Evolutionary conservation across 768 basidiomycete species (phyloP), one percentile per base, ranked within the genome.

Genomic region (Suillus lakei): DNA sequence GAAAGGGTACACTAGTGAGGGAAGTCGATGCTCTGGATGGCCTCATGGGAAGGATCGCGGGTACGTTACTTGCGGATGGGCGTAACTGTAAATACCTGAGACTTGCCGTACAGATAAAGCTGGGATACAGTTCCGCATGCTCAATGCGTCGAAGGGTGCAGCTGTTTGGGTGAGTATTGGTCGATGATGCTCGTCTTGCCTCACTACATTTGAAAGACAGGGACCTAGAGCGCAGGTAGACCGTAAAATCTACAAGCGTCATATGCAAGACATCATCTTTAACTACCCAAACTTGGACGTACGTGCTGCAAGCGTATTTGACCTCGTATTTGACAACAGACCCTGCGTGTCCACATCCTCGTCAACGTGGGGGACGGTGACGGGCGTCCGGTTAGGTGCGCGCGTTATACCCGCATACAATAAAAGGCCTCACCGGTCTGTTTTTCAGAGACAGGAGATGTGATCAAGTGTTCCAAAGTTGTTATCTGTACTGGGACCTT

Each of bases 401-500:
- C 64, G 15, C 32, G 43, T 28, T 56, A 18, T 46, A 16, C n/a
- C 2, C 2, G 54, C 23, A 16, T 38, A 21, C 28, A 12, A n/a
- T 5, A 38, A 32, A 16, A 9, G 28, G 21, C 48, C 44, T 13
- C 62, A 71, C 71, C 28, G 1, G 16, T 50, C 34, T 12, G 16
- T 65, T 36, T 46, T 26, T 13, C 74, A 93, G 93, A 93, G 38
- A 82, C 85, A 5, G 92, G 93, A 12, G 90, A 95, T 60, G 72
- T 88, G 21, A 88, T 96, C 34, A 79, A 80, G 21, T 96, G 93
- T 70, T 88, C 90, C 4, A 88, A 90, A 68, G 92, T 96, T 13
- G 91, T 97, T 34, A 85, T 97, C 16, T 95, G 93, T 70, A 96
- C 95, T 0, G 95, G 95, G 9, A 97, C 95, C 0, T 97, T 97